Evolutionary conservation across 495 filamentous ascomycete genomes (phyloP).

Genomic region (Penicillium ochrochloron): DNA sequence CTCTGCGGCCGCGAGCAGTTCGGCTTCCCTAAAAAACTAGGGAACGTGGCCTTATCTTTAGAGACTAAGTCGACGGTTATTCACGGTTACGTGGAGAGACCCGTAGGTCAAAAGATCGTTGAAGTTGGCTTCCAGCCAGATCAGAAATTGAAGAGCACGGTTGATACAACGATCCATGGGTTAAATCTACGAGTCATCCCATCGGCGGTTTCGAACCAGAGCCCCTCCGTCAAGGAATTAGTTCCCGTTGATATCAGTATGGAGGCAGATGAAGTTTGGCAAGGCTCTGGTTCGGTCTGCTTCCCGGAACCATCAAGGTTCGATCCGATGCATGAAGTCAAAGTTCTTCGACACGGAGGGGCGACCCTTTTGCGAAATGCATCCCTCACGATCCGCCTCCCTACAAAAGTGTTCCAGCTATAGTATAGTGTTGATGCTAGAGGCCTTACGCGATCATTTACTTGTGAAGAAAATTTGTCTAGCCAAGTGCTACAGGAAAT

Average conservation of each 20-base stretch:
- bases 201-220: neutral
- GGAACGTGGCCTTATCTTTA: constrained; percentile 1
- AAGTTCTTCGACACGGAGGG: constrained; percentile 6
- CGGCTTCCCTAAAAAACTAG: constrained; percentile 8
- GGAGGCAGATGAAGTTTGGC: constrained; percentile 5
- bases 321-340: constrained; percentile 10
- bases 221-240: constrained; percentile 2
- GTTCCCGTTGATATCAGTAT: neutral
- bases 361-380: constrained; percentile 10
- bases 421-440: neutral
- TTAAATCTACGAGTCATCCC: constrained; percentile 10
- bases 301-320: constrained; percentile 10
- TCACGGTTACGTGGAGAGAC: constrained; percentile 7
- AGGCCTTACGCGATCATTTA: neutral
- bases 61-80: neutral
- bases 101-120: constrained; percentile 4
- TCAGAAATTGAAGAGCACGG: neutral
- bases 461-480: neutral
- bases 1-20: constrained; percentile 9
- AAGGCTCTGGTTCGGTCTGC: constrained; percentile 11
- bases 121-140: constrained; percentile 12
- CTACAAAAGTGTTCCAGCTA: constrained; percentile 10
- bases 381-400: constrained; percentile 3
- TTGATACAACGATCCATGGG: constrained; percentile 3
- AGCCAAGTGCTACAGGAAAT: neutral